A percentile compares a stretch with the other conserved stretches of the same genome.
Evolutionary conservation across 805 yeast species (phyloP).

Genomic region (Blastobotrys americana): DNA sequence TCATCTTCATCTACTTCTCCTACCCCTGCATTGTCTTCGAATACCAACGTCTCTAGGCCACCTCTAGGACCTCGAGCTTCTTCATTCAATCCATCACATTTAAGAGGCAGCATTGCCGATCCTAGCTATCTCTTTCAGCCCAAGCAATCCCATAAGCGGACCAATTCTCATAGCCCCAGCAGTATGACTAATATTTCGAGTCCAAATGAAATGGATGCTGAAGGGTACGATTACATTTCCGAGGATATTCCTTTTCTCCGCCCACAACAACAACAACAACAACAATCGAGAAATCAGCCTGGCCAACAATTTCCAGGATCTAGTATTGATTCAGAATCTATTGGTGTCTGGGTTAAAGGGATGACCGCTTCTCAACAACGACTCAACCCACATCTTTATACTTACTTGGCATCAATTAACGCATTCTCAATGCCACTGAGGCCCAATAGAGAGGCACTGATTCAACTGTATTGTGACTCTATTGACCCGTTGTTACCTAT

Average conservation of each 20-base stretch:
- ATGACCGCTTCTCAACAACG: slow-evolving; percentile 24
- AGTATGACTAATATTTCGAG: slow-evolving; percentile 2
- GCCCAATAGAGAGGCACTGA: slow-evolving; percentile 29
- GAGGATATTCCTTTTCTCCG: not conserved
- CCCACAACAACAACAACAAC: not conserved
- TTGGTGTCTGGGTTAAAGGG: slow-evolving; percentile 33
- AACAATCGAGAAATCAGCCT: slow-evolving; percentile 1
- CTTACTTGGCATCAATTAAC: slow-evolving; percentile 31
- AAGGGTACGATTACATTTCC: not conserved
- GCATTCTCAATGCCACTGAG: slow-evolving; percentile 35
- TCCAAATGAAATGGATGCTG: not conserved
- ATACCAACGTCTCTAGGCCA: slow-evolving; percentile 8
- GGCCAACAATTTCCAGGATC: slow-evolving; percentile 1
- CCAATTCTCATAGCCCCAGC: slow-evolving; percentile 17
- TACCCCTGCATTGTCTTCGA: no score
- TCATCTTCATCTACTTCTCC: not conserved
- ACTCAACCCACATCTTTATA: slow-evolving; percentile 27
- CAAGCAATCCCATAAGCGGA: slow-evolving; percentile 7
- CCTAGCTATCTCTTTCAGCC: not conserved
- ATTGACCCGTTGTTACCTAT: slow-evolving; percentile 38
- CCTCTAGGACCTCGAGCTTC: slow-evolving; percentile 14
- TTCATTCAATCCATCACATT: slow-evolving; percentile 6
- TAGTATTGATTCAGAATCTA: slow-evolving; percentile 17
- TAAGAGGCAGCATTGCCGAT: not conserved
- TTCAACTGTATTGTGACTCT: slow-evolving; percentile 35